Percentiles rank a stretch among this genome's conserved stretches.
Evolutionary conservation across 2,329 filamentous ascomycete genomes (phyloP).

Genomic region (Talaromyces rugulosus): DNA sequence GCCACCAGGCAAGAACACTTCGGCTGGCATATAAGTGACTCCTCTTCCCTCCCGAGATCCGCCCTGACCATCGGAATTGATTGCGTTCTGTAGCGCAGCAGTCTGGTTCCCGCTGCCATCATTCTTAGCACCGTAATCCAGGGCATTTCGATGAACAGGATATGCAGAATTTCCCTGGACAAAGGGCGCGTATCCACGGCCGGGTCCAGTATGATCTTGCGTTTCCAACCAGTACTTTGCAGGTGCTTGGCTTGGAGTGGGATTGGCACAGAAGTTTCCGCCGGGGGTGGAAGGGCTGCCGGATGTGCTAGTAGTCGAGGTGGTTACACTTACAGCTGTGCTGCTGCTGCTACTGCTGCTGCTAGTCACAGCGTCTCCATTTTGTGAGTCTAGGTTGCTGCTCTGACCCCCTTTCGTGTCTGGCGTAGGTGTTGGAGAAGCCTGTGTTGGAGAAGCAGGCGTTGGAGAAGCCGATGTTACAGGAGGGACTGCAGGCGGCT

Average conservation of each 20-base stretch:
- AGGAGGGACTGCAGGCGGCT: not conserved
- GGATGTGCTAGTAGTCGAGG: not conserved
- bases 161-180: conserved; percentile 12
- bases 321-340: not conserved
- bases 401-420: not conserved
- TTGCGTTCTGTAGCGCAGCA: conserved; percentile 15
- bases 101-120: conserved; percentile 14
- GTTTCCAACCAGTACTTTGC: conserved; percentile 15
- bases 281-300: not conserved
- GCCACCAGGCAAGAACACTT: conserved; percentile 28
- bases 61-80: conserved; percentile 16
- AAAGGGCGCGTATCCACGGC: conserved; percentile 16
- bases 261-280: conserved; percentile 3
- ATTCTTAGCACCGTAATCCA: conserved; percentile 11
- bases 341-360: not conserved
- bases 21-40: conserved; percentile 21
- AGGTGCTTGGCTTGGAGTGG: not conserved
- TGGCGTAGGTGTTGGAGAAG: not conserved
- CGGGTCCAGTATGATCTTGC: conserved; percentile 15
- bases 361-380: not conserved
- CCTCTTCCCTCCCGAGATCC: conserved; percentile 15
- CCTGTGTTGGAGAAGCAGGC: too few relatives aligned
- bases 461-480: not conserved
- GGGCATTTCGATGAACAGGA: conserved; percentile 15
- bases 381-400: not conserved